Conservation (phyloP, 2,329 filamentous ascomycete genomes). For the Chaetothyriales sp. region DNA sequence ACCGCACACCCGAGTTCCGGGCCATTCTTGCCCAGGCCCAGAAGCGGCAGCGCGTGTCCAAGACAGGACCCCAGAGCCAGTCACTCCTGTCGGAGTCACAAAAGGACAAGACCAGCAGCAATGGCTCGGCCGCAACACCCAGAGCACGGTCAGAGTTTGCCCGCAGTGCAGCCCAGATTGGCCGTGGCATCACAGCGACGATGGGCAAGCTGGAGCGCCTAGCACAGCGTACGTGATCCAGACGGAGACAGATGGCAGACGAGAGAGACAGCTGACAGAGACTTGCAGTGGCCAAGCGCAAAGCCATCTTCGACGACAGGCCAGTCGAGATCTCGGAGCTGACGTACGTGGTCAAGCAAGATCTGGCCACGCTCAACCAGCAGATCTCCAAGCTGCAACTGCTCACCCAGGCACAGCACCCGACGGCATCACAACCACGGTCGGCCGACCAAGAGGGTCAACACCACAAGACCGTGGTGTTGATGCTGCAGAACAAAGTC, state of each 20-base stretch:
- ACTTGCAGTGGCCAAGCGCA: slow-evolving; percentile 66
- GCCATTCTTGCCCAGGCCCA: slow-evolving; percentile 78
- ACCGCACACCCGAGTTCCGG: slow-evolving; percentile 89
- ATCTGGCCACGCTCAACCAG: slow-evolving; percentile 69
- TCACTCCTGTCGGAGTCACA: slow-evolving; percentile 63
- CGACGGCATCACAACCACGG: slow-evolving; percentile 35
- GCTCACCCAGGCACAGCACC: slow-evolving; percentile 62
- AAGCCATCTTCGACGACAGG: slow-evolving; percentile 92
- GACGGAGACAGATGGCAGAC: background rate
- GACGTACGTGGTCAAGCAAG: slow-evolving; percentile 96
- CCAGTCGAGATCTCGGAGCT: slow-evolving; percentile 94
- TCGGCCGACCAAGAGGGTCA: slow-evolving; percentile 64
- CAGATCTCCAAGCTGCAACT: slow-evolving; percentile 73
- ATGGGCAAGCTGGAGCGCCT: slow-evolving; percentile 92
- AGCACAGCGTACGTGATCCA: slow-evolving; percentile 50
- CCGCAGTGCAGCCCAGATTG: slow-evolving; percentile 77
- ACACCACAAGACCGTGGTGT: slow-evolving; percentile 76
- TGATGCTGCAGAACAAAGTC: slow-evolving; percentile 13
- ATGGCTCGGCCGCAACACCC: slow-evolving; percentile 30
- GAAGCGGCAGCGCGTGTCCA: slow-evolving; percentile 59
- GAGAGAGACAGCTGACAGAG: slow-evolving; percentile 3
- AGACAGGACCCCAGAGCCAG: slow-evolving; percentile 63
- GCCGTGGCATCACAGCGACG: slow-evolving; percentile 74
- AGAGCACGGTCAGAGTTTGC: slow-evolving; percentile 73
- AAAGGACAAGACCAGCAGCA: slow-evolving; percentile 42